A percentile compares a stretch with the other conserved stretches of the same genome.
These are phyloP conservation scores for Leishmania turanica DNA, from an alignment of 208 protist species.

Conservation along the genomic window DNA sequence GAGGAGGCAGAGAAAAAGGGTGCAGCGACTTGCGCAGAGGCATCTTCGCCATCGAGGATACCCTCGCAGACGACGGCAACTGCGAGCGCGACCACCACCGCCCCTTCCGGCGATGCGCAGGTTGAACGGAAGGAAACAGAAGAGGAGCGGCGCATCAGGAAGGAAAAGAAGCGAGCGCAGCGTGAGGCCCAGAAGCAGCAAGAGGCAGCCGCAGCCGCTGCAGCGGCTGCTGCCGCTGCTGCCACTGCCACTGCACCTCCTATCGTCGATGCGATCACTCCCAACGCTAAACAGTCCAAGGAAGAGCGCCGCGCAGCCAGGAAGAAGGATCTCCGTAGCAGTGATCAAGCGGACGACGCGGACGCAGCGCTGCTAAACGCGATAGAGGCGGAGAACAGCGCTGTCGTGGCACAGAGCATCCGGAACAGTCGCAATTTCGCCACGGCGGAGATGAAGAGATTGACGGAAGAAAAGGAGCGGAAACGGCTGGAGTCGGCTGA, in stretches of 20 bases:
- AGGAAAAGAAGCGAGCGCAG: slow-evolving; percentile 59
- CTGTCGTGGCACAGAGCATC: slow-evolving; percentile 19
- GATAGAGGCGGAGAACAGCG: slow-evolving; percentile 55
- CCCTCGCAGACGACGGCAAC: background rate
- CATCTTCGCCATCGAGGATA: background rate
- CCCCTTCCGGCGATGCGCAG: background rate
- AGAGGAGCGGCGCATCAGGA: slow-evolving; percentile 70
- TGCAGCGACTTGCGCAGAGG: background rate
- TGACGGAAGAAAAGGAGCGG: slow-evolving; percentile 21
- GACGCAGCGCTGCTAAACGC: slow-evolving; percentile 40
- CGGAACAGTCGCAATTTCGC: slow-evolving; percentile 12
- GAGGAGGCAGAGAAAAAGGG: slow-evolving; percentile 3
- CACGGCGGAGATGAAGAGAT: slow-evolving; percentile 1
- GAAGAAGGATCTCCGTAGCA: slow-evolving; percentile 34
- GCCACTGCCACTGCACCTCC: slow-evolving; percentile 6
- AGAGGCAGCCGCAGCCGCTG: slow-evolving; percentile 22
- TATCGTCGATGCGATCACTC: slow-evolving; percentile 39
- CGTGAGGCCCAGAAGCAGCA: slow-evolving; percentile 40
- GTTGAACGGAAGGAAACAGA: slow-evolving; percentile 50
- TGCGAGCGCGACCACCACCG: background rate
- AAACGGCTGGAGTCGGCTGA: slow-evolving; percentile 24
- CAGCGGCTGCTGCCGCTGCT: background rate
- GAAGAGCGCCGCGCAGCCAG: slow-evolving; percentile 31
- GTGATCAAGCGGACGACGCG: background rate
- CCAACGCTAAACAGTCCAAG: slow-evolving; percentile 8